Base-by-base conservation (phyloP, 352 stramenopile species). In the Phytopythium helicoides region DNA sequence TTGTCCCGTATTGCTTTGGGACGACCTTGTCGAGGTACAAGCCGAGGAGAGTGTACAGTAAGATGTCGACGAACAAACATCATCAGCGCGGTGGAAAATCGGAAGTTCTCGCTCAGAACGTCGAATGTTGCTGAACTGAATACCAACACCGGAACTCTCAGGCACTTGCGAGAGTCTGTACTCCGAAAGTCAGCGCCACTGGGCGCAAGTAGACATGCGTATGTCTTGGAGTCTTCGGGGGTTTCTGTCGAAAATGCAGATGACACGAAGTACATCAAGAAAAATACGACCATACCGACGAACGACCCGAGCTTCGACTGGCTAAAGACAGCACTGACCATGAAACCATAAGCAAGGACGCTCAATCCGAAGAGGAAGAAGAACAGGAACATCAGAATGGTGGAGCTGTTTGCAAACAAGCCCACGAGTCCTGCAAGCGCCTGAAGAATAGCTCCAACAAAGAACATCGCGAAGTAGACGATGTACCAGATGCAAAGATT, bases 21-120 rank as follows among this genome's bases (percentile, higher is more conserved):
- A 98, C 67, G 10, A 97, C 86, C 47, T 86, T 75, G 31, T 97
- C 88, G 19, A 98, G 72, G 61, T 98, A 98, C 52, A 87, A 55
- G 0, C 81, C 92, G 1, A 98, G 56, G 1, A 97, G 16, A 18
- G 77, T 91, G 73, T 97, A 98, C 9, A 97, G 33, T 16, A 97
- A 39, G 1, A 75, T 68, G 50, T 98, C 94, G 8, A 96, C 28
- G n/a, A 1, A 86, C 40, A 38, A 98, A 78, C 58, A 97, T 86
- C 39, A 47, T 59, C 3, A 98, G 39, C 10, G 65, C 58, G 2
- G 62, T 76, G 33, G 47, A 69, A 39, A 87, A 80, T 2, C 71
- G 66, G 58, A 87, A 90, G 50, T 86, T 83, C 34, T 81, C 70
- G 39, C n/a, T n/a, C 54, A 60, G 8, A 60, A 28, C 0, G n/a